phyloP scores from a whole-genome alignment of 78 protist genomes.

The Dictyostelium firmibasis region DNA sequence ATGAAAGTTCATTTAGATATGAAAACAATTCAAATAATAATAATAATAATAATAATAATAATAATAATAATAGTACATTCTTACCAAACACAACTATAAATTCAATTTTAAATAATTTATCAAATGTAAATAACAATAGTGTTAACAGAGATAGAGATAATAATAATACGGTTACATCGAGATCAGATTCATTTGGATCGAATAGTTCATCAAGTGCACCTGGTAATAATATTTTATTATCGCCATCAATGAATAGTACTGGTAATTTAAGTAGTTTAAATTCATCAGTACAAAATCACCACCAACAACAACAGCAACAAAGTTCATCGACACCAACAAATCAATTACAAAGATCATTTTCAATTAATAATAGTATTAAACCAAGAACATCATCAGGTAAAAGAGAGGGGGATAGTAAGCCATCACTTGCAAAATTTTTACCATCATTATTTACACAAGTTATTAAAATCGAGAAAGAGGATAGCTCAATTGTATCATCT shows the following conservation, averaged over 20 bases:
- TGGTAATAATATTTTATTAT: not conserved
- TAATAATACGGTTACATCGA: not conserved
- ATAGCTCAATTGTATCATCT: not conserved
- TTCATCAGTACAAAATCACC: not conserved
- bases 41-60: not conserved
- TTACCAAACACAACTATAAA: not conserved
- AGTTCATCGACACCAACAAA: not conserved
- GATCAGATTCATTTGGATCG: constrained; percentile 25
- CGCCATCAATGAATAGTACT: not conserved
- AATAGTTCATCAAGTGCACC: not conserved
- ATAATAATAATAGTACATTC: not conserved
- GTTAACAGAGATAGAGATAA: not conserved
- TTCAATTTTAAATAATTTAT: constrained; percentile 3
- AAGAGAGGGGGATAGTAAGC: not conserved
- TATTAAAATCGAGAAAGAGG: not conserved
- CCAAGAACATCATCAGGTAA: constrained; percentile 7
- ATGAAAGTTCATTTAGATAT: not conserved
- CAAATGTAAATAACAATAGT: not conserved
- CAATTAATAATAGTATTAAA: not conserved
- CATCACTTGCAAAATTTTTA: not conserved
- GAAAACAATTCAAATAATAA: not conserved
- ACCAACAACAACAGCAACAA: not conserved
- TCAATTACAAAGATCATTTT: not conserved
- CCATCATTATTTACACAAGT: constrained; percentile 32
- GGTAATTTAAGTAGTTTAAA: not conserved